These are phyloP conservation scores for Rhodotorula sp. DNA, from an alignment of 1,284 basidiomycete species.

Conservation along the genomic window DNA sequence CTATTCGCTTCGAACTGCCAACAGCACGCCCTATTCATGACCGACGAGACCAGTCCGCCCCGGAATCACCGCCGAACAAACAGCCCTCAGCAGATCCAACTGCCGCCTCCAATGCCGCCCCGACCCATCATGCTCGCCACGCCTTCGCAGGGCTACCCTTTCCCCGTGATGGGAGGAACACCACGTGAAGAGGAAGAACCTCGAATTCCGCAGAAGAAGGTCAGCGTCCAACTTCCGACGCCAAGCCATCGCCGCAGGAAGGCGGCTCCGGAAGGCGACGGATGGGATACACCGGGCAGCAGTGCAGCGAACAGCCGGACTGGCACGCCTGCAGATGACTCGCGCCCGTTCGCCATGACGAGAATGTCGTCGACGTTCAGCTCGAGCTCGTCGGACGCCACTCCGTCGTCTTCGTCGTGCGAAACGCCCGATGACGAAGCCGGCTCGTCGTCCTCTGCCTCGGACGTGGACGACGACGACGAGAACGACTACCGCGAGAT, in stretches of 20 bases:
- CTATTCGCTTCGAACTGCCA: background rate
- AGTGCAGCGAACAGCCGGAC: background rate
- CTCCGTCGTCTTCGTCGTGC: constrained; percentile 8
- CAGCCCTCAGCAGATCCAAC: background rate
- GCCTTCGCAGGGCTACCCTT: constrained; percentile 24
- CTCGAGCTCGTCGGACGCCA: background rate
- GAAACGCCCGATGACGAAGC: constrained; percentile 10
- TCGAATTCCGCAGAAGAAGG: background rate
- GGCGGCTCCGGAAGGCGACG: background rate
- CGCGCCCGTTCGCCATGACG: background rate
- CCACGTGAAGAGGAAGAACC: background rate
- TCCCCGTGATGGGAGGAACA: constrained; percentile 15
- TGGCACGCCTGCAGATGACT: no score
- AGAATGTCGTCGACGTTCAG: constrained; percentile 18
- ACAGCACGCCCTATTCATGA: background rate
- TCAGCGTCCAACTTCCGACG: background rate
- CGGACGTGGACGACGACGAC: background rate
- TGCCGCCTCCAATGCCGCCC: background rate
- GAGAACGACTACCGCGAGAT: background rate
- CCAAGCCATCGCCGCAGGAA: background rate
- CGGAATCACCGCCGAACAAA: background rate
- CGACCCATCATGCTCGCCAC: constrained; percentile 16
- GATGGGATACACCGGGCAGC: constrained; percentile 9
- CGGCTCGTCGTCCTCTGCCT: background rate
- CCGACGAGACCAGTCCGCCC: background rate